These are phyloP conservation scores for Lentinula boryana DNA, from an alignment of 768 basidiomycete species.

Conservation along the genomic window DNA sequence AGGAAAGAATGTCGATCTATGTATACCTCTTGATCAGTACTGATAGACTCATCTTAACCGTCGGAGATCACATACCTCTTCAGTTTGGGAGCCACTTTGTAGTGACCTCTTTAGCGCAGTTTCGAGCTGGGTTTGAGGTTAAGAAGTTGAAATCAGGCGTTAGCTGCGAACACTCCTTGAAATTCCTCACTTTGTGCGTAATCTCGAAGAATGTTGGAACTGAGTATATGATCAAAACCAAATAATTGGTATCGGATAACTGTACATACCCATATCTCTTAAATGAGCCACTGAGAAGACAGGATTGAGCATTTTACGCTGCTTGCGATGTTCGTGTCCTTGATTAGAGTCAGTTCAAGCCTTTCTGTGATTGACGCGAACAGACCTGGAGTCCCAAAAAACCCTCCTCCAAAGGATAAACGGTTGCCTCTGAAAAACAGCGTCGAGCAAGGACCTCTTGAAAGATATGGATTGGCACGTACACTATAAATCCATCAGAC, in stretches of 20 bases:
- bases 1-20: constrained; percentile 17
- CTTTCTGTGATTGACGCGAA: neutral
- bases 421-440: neutral
- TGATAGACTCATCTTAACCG: too few relatives aligned
- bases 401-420: neutral
- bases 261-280: constrained; percentile 21
- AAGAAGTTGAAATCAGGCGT: too few relatives aligned
- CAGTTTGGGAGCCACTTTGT: neutral
- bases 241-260: neutral
- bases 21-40: too few relatives aligned
- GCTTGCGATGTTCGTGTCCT: constrained; percentile 21
- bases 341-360: neutral
- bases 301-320: constrained; percentile 29
- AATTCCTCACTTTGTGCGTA: constrained; percentile 2
- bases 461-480: neutral
- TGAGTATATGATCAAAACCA: neutral
- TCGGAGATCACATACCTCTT: constrained; percentile 5
- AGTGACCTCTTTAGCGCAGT: neutral
- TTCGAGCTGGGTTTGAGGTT: neutral
- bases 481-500: neutral
- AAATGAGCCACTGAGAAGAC: constrained; percentile 28
- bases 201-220: neutral
- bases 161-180: neutral
- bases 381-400: neutral
- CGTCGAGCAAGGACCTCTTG: too few relatives aligned